phyloP scores from a whole-genome alignment of 164 flowering plant genomes.

The Piper betle region DNA sequence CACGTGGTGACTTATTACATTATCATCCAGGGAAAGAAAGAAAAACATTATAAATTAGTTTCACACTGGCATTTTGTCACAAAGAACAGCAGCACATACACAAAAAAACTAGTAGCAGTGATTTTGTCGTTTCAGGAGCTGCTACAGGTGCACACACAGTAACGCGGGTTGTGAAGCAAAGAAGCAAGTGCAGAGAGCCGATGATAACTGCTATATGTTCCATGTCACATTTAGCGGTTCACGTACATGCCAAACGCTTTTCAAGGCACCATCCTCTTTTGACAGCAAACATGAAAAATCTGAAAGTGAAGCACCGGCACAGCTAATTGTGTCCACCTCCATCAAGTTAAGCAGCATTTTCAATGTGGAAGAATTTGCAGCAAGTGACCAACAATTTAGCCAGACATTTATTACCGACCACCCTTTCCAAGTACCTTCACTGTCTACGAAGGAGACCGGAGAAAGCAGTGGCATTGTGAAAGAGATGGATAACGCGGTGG shows the following conservation, averaged over 20 bases:
- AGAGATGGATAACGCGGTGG: no score
- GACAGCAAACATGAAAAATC: neutral
- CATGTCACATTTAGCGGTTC: slow-evolving; percentile 23
- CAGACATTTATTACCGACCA: neutral
- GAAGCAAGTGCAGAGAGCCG: slow-evolving; percentile 74
- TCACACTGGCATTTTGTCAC: no score
- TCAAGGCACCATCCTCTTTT: neutral
- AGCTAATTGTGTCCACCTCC: slow-evolving; percentile 2
- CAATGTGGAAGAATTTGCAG: neutral
- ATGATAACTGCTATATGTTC: slow-evolving; percentile 45
- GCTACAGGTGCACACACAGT: slow-evolving; percentile 70
- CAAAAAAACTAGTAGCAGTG: no score
- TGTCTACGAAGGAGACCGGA: neutral
- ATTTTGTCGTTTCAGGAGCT: slow-evolving; percentile 4
- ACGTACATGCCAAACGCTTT: slow-evolving; percentile 2
- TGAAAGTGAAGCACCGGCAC: neutral
- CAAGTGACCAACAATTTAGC: no score
- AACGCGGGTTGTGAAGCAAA: slow-evolving; percentile 66
- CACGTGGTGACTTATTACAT: no score
- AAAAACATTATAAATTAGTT: no score
- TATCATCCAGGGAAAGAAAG: no score
- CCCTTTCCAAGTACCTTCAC: neutral
- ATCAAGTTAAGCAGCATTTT: neutral
- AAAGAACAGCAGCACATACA: no score
- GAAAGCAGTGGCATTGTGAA: neutral